Conservation (phyloP, 345 rosid species). For the Angophora floribunda region DNA sequence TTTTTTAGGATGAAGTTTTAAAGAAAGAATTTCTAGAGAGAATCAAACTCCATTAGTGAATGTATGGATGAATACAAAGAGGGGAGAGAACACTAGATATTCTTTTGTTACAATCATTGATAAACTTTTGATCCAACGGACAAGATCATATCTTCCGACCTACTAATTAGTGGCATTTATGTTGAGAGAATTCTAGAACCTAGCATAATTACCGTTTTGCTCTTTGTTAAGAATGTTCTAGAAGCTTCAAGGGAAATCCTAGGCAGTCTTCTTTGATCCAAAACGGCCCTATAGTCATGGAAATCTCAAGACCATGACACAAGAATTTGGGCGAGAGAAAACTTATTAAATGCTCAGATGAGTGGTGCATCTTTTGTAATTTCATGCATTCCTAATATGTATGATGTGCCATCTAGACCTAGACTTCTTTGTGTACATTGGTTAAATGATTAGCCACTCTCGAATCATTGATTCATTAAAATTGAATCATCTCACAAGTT, state of each 20-base stretch:
- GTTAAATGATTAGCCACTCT: too few relatives aligned
- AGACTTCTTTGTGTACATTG: too few relatives aligned
- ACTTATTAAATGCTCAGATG: not conserved
- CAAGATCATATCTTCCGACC: accelerated
- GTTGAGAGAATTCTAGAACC: too few relatives aligned
- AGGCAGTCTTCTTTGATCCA: not conserved
- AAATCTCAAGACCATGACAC: not conserved
- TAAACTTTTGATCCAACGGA: not conserved
- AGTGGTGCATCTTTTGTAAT: too few relatives aligned
- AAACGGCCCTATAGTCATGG: not conserved
- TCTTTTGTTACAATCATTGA: not conserved
- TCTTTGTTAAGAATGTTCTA: not conserved
- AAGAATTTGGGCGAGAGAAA: not conserved
- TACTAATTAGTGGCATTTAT: not conserved
- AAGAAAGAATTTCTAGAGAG: not conserved
- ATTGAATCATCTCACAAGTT: too few relatives aligned
- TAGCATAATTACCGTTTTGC: accelerated
- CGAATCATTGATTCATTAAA: too few relatives aligned
- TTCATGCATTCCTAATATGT: too few relatives aligned
- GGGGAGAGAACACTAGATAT: accelerated
- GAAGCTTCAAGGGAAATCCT: not conserved
- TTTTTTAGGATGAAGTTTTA: too few relatives aligned
- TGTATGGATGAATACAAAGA: too few relatives aligned
- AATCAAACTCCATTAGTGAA: too few relatives aligned
- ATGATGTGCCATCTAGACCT: too few relatives aligned